Evolutionary conservation across 805 yeast species (phyloP), one percentile per base, ranked within the genome.

Genomic region (Zygosaccharomyces pseudorouxii): DNA sequence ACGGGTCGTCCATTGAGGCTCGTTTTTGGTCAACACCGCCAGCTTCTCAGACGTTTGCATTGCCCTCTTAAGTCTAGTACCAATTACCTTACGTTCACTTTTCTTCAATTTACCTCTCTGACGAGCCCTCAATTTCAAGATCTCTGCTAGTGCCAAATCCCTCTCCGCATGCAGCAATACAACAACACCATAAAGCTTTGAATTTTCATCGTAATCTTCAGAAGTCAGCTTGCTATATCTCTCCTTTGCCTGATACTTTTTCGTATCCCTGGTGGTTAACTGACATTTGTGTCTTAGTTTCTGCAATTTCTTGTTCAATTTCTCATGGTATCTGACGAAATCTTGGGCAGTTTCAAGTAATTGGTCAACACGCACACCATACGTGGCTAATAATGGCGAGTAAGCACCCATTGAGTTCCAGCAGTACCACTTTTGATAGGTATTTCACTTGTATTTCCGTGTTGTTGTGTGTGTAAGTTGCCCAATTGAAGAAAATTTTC

Each of bases 151-250:
- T 4, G 65, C 59, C 27, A 62, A 71, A 56, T 88, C 86, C 61
- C 96, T 77, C 66, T 93, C 98, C 1, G 85, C 81, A n/a, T 77
- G 75, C 49, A 80, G 71, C 20, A 89, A 69, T n/a, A 80, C 65
- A 22, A 89, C 67, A 35, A 75, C 71, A 29, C 83, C 92, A 60
- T 70, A 79, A 29, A 66, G 52, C 52, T 75, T 70, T 10, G 66
- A 63, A 56, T 86, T 79, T 18, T 64, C 52, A 4, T 68, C 73
- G 54, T 82, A 82, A 48, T 79, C 77, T 6, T 73, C 80, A 0
- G 68, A 48, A 1, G 73, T 58, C 23, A 86, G 73, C 27, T 69
- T 65, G 30, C 77, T 66, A 4, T 73, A 73, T 55, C 77, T 71
- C 49, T 75, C 76, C 51, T 77, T 76, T 14, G 69, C 62, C 29